phyloP scores from a whole-genome alignment of 768 basidiomycete species.

The Suillus americanus region DNA sequence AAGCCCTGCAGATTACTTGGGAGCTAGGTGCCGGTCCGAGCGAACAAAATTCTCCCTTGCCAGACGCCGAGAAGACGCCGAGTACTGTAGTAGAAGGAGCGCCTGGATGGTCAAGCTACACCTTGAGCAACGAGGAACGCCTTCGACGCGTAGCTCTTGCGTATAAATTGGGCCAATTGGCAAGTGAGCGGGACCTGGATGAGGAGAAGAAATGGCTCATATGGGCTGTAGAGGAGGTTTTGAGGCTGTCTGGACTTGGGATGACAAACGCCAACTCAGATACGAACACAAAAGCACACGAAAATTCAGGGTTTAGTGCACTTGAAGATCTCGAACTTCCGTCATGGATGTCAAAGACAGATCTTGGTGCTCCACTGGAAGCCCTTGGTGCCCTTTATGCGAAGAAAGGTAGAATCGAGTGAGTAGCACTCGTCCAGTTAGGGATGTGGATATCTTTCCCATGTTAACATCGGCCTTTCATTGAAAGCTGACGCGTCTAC shows the following conservation, averaged over 20 bases:
- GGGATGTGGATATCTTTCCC: neutral
- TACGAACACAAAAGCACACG: neutral
- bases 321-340: conserved; percentile 58
- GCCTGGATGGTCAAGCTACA: conserved; percentile 22
- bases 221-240: conserved; percentile 43
- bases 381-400: conserved; percentile 65
- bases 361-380: conserved; percentile 68
- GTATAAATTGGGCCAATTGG: conserved; percentile 45
- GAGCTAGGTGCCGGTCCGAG: conserved; percentile 14
- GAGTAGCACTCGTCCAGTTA: conserved; percentile 6
- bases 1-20: conserved; percentile 24
- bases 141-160: conserved; percentile 45
- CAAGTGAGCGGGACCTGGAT: conserved; percentile 31
- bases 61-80: neutral
- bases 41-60: conserved; percentile 6
- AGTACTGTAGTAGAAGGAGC: neutral
- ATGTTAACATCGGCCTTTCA: neutral
- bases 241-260: conserved; percentile 27
- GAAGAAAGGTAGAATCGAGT: conserved; percentile 49
- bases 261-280: conserved; percentile 1
- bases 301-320: conserved; percentile 22
- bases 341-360: conserved; percentile 55
- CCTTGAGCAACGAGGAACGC: conserved; percentile 36
- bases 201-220: conserved; percentile 45
- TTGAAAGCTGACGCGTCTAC: neutral